These are phyloP conservation scores for Mycosarcoma mackinlayi DNA, from an alignment of 1,284 basidiomycete species.

Conservation along the genomic window DNA sequence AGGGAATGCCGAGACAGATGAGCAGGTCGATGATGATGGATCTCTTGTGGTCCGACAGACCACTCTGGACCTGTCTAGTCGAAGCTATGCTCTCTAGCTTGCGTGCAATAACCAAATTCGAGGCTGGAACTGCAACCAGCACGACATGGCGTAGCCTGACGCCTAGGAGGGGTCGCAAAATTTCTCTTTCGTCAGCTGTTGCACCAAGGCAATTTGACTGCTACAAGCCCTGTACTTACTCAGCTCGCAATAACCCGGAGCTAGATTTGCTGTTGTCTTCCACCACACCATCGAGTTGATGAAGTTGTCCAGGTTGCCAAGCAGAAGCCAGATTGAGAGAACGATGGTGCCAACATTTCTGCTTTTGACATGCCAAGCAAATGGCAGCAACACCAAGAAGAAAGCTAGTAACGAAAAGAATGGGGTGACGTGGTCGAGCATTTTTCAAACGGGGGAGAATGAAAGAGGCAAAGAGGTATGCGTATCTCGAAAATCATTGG, in stretches of 20 bases:
- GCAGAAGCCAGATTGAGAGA: conserved; percentile 7
- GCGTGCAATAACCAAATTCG: conserved; percentile 24
- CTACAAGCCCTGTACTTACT: conserved; percentile 9
- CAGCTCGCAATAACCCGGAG: conserved; percentile 19
- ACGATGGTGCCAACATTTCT: conserved; percentile 16
- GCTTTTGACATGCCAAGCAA: conserved; percentile 25
- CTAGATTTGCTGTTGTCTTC: not conserved
- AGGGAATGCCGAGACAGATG: conserved; percentile 17
- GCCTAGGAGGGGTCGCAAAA: not conserved
- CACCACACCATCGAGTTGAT: conserved; percentile 20
- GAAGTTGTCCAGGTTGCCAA: conserved; percentile 23
- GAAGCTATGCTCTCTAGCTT: conserved; percentile 27
- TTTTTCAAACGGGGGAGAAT: too few relatives aligned
- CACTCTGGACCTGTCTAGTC: conserved; percentile 9
- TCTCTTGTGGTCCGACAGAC: conserved; percentile 6
- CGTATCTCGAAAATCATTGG: not conserved
- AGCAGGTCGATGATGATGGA: conserved; percentile 15
- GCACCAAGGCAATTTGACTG: not conserved
- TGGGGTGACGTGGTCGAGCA: conserved; percentile 21
- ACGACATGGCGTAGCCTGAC: conserved; percentile 11
- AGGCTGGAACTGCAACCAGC: conserved; percentile 19
- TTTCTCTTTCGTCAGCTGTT: not conserved
- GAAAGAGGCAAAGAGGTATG: not conserved
- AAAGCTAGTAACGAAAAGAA: conserved; percentile 9
- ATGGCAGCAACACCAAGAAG: conserved; percentile 9